Base-by-base conservation (phyloP, 192 early-diverging fungal genomes). In the Spinellus fusiger region DNA sequence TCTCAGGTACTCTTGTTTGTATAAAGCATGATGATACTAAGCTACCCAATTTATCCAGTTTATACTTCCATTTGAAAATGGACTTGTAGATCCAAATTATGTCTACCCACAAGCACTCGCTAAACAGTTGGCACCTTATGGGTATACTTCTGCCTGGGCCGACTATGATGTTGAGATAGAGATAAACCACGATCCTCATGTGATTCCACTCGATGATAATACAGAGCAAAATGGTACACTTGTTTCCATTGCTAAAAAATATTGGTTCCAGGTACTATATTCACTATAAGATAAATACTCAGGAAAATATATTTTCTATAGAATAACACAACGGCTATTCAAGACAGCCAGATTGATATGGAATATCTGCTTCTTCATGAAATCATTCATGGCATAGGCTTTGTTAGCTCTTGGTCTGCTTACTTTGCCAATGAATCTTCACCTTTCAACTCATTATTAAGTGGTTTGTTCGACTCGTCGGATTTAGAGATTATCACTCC, bases 81-180 rank as follows among this genome's bases (percentile, higher is more conserved):
- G 63, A 26, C 29, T 35, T 3, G 61, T 56, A n/a, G 70, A 73
- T 56, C 46, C 54, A 18, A 73, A 73, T 40, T 63, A 67, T 34
- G 50, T 67, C 1, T 67, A 73, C 40, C 70, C 70, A 4, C 70
- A 73, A 46, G 61, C 70, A 12, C 23, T 73, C 18, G 70, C 70
- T 0, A 73, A 67, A 28, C 70, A 73, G 26, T 12, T 73, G 26
- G 61, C 58, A 8, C 60, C 60, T 5, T 66, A 55, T 23, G 38
- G 32, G 23, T 58, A 35, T 38, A 61, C 61, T 1, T 60, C 56
- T 10, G 46, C 33, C 15, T 73, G 70, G 70, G 46, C 59, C 13
- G 34, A 50, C 6, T 59, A 48, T 46, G 70, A 73, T 60, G 47
- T 73, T 7, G 49, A 40, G 4, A 61, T 65, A 25, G 70, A 60